phyloP scores from a whole-genome alignment of 345 rosid genomes.

The Acer yangbiense region DNA sequence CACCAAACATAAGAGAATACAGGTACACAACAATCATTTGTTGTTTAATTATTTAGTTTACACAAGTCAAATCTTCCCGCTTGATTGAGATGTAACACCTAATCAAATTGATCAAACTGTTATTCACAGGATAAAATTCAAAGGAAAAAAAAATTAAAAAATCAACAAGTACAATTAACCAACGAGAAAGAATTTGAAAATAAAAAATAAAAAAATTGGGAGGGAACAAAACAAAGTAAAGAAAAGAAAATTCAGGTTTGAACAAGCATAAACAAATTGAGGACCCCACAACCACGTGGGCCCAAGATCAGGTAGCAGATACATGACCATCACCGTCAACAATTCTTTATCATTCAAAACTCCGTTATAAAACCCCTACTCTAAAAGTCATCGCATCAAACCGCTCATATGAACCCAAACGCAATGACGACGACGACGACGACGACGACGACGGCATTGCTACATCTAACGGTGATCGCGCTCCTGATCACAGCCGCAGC shows the following conservation, averaged over 20 bases:
- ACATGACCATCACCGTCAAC: neutral
- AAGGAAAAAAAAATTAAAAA: no score
- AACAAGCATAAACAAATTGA: neutral
- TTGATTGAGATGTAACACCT: neutral
- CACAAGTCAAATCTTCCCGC: neutral
- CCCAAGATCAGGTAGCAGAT: neutral
- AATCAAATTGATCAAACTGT: neutral
- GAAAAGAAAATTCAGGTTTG: neutral
- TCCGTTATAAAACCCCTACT: neutral
- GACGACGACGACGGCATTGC: conserved; percentile 6
- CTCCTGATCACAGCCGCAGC: conserved; percentile 37
- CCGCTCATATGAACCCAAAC: neutral
- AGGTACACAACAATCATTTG: neutral
- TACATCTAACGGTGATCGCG: conserved; percentile 28
- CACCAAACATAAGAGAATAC: neutral
- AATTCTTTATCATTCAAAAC: neutral
- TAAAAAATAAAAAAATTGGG: neutral
- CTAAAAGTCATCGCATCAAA: conserved; percentile 8
- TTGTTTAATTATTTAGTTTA: neutral
- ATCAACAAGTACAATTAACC: neutral
- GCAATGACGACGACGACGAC: conserved; percentile 23
- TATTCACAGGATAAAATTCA: neutral
- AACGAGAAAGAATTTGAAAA: neutral
- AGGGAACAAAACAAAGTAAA: neutral
- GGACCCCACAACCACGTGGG: neutral